These are phyloP conservation scores for Melanopsichium pennsylvanicum DNA, from an alignment of 1,284 basidiomycete genomes.

Conservation along the genomic window DNA sequence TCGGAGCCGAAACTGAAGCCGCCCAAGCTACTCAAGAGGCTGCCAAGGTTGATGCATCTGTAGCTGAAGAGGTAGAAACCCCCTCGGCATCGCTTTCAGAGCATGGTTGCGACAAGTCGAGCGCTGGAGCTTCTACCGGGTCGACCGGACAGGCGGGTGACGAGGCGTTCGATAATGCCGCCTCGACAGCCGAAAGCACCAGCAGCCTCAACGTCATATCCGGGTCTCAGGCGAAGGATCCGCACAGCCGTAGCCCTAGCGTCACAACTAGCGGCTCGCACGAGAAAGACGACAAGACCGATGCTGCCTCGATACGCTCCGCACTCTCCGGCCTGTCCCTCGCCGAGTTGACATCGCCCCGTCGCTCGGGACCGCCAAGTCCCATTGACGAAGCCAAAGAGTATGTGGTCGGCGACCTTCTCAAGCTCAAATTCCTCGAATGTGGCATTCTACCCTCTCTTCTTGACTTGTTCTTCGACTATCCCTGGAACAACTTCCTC, in stretches of 20 bases:
- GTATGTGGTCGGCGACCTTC: slow-evolving; percentile 57
- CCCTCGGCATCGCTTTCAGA: background rate
- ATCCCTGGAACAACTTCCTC: slow-evolving; percentile 96
- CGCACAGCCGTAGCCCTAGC: slow-evolving; percentile 8
- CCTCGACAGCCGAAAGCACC: slow-evolving; percentile 1
- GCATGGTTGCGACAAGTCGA: slow-evolving; percentile 42
- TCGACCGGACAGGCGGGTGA: slow-evolving; percentile 57
- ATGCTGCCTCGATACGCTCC: slow-evolving; percentile 44
- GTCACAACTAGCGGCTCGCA: slow-evolving; percentile 28
- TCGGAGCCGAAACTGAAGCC: slow-evolving; percentile 6
- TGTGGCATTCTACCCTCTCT: slow-evolving; percentile 60
- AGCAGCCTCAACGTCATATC: background rate
- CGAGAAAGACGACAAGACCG: slow-evolving; percentile 25
- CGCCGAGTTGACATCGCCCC: slow-evolving; percentile 55
- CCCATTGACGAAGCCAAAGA: slow-evolving; percentile 50
- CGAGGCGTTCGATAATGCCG: slow-evolving; percentile 46
- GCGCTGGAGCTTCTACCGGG: slow-evolving; percentile 38
- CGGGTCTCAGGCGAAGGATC: slow-evolving; percentile 1
- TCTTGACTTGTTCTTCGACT: slow-evolving; percentile 81
- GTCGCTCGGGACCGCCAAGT: slow-evolving; percentile 47
- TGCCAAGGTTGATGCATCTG: background rate
- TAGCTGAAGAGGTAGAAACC: background rate
- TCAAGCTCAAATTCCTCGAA: slow-evolving; percentile 62
- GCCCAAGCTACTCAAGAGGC: background rate
- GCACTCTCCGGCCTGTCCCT: slow-evolving; percentile 58